Base-by-base conservation (phyloP, 1,139 yeast species). In the Suhomyces bokatorum region DNA sequence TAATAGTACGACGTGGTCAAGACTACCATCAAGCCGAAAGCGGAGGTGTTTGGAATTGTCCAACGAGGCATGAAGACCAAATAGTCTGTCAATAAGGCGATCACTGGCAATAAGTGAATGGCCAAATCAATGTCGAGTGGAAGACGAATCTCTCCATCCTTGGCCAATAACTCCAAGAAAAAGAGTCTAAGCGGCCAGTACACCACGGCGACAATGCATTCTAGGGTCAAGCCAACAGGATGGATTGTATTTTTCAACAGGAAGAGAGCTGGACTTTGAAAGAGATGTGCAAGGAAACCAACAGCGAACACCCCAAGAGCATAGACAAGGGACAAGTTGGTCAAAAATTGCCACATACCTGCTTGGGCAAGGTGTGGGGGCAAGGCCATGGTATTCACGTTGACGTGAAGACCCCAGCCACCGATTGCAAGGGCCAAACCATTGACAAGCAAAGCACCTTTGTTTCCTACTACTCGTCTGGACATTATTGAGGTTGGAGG, bases 271-370 rank as follows among this genome's bases (percentile, higher is more conserved):
- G 45, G 49, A 22, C 63, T 67, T 43, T 48, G 50, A 26, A 62
- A 50, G 14, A 65, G 37, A 52, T 78, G 81, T 15, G 75, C 70
- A 1, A 66, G n/a, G 6, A 69, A 52, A 2, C 80, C 80, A 16
- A 76, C 28, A 1, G 53, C 42, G 45, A 75, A 75, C 36, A 77
- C 77, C 4, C 73, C 49, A 12, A 81, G 52, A 1, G 87, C 76
- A 29, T 75, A 63, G 0, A 63, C 62, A 17, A 84, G 52, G 37
- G 86, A 77, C 11, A 83, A 58, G 57, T 83, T 84, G 12, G 93
- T 85, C 40, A 85, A 67, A 58, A 85, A 85, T 59, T 85, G 90
- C 67, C 77, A 77, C 46, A 76, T 84, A 1, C 91, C 91, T 0
- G 81, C 90, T 11, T 63, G 61, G 5, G 56, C 66, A 32, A 84